Percentiles rank a stretch among this genome's conserved stretches.
phyloP scores from a whole-genome alignment of 306 rosid species.

The Aeschynomene evenia region DNA sequence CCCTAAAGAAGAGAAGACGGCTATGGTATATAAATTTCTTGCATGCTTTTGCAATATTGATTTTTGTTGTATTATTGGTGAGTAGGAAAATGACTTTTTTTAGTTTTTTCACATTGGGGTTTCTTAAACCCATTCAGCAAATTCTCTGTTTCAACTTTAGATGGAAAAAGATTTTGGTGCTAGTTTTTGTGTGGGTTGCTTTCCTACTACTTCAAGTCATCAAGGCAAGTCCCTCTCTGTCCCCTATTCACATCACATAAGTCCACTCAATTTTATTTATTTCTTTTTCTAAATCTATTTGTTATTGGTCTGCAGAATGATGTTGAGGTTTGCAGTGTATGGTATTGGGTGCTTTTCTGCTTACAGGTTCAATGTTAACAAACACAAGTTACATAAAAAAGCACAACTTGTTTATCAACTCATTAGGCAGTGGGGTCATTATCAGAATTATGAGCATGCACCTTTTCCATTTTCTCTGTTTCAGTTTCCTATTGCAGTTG shows the following conservation, averaged over 20 bases:
- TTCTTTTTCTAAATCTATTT: neutral
- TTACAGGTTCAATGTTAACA: conserved; percentile 50
- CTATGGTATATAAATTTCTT: conserved; percentile 40
- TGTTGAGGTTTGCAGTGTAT: conserved; percentile 50
- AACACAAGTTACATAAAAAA: neutral
- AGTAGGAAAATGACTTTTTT: conserved; percentile 22
- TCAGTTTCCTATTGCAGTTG: conserved; percentile 74
- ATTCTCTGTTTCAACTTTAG: conserved; percentile 57
- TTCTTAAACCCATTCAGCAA: conserved; percentile 41
- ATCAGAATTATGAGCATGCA: neutral
- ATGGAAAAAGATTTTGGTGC: conserved; percentile 59
- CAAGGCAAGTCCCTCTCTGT: conserved; percentile 50
- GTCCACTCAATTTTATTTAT: neutral
- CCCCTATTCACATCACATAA: neutral
- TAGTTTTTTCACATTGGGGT: neutral
- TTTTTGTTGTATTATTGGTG: neutral
- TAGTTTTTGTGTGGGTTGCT: conserved; percentile 58
- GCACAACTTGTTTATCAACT: neutral
- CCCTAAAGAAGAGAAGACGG: conserved; percentile 59
- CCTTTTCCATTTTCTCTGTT: neutral
- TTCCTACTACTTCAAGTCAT: conserved; percentile 72
- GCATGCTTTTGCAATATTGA: neutral
- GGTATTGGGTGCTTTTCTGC: conserved; percentile 83
- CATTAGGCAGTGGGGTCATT: conserved; percentile 3
- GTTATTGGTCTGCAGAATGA: conserved; percentile 55